A percentile compares a stretch with the other conserved stretches of the same genome.
Evolutionary conservation across 331 rosid species (phyloP).

Genomic region (Pyracantha coccinea): DNA sequence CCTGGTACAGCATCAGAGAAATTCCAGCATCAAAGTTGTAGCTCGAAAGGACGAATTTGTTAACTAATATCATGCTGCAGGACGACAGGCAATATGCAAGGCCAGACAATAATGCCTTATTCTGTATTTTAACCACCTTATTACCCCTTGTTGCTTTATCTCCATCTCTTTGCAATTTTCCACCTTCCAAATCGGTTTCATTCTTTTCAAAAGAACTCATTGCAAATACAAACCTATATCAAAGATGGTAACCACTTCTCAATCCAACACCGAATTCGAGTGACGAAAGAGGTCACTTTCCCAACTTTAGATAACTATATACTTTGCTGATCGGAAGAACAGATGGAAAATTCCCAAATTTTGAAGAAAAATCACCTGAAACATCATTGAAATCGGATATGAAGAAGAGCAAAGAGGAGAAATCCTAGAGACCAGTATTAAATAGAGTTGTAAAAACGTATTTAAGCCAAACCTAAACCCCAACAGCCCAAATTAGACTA

Average conservation of each 20-base stretch:
- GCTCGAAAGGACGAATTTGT: slow-evolving; percentile 86
- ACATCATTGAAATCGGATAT: background rate
- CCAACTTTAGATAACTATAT: background rate
- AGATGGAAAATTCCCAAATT: background rate
- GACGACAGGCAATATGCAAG: slow-evolving; percentile 87
- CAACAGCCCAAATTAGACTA: too few species aligned
- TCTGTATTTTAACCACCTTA: slow-evolving; percentile 44
- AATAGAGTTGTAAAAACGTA: background rate
- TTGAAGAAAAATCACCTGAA: background rate
- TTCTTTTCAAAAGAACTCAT: slow-evolving; percentile 56
- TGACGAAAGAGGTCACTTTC: background rate
- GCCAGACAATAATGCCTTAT: slow-evolving; percentile 82
- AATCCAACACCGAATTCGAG: background rate
- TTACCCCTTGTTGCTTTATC: slow-evolving; percentile 35
- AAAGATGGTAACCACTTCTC: background rate
- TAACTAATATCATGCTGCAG: slow-evolving; percentile 86
- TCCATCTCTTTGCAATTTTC: slow-evolving; percentile 47
- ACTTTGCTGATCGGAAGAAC: background rate
- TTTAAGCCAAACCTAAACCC: background rate
- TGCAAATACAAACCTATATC: slow-evolving; percentile 21
- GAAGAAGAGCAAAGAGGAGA: background rate
- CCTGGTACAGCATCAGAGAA: slow-evolving; percentile 93
- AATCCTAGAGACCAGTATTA: background rate
- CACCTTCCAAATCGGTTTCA: slow-evolving; percentile 66
- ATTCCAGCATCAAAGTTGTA: slow-evolving; percentile 88